These are phyloP conservation scores for Rugonectria rugulosa DNA, from an alignment of 2,329 filamentous ascomycete species.

Conservation along the genomic window DNA sequence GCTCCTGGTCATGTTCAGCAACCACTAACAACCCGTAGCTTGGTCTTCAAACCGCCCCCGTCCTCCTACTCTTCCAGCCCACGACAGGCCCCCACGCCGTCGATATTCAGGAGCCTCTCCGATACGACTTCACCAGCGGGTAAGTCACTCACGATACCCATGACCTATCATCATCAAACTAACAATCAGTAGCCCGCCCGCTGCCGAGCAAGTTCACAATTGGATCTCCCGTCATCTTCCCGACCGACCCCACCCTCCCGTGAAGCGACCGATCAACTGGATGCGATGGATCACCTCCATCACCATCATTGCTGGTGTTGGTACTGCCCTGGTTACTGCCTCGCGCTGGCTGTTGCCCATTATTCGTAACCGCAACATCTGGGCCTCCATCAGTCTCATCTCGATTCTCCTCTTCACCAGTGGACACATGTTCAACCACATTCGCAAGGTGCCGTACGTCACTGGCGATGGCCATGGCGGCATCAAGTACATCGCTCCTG, in stretches of 20 bases:
- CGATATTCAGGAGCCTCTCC: constrained; percentile 70
- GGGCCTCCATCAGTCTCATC: constrained; percentile 90
- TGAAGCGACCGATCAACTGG: constrained; percentile 89
- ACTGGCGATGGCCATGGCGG: constrained; percentile 84
- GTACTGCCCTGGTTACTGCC: constrained; percentile 74
- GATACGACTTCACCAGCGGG: constrained; percentile 87
- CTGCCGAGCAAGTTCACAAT: constrained; percentile 78
- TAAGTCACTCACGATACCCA: constrained; percentile 51
- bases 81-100: constrained; percentile 83
- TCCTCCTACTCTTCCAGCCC: constrained; percentile 86
- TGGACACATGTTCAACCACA: constrained; percentile 99
- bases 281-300: constrained; percentile 73
- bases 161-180: not conserved
- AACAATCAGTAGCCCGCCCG: constrained; percentile 63
- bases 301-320: constrained; percentile 72
- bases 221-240: constrained; percentile 84
- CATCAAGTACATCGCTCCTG: constrained; percentile 86
- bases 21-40: constrained; percentile 63
- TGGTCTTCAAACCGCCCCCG: constrained; percentile 90
- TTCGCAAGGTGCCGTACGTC: constrained; percentile 94
- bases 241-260: constrained; percentile 77
- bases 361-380: constrained; percentile 89
- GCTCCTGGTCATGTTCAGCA: not conserved
- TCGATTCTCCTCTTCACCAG: constrained; percentile 91
- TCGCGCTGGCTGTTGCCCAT: constrained; percentile 83